Evolutionary conservation across 2,329 filamentous ascomycete genomes (phyloP).

Genomic region (Xylariaceae sp.): DNA sequence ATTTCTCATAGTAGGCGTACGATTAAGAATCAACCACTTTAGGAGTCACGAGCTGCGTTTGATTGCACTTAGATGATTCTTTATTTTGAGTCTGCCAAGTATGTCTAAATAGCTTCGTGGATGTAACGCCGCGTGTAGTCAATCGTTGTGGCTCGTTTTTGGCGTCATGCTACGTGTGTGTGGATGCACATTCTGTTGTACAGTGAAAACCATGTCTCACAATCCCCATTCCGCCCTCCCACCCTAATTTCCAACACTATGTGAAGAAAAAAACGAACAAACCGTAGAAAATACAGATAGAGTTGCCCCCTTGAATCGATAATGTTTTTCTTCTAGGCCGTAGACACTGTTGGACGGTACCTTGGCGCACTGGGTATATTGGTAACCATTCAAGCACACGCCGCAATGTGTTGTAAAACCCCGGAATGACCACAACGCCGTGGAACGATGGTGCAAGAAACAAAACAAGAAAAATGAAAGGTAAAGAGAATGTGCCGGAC

Average conservation of each 20-base stretch:
- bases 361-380: constrained; percentile 38
- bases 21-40: too few species aligned
- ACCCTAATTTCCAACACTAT: neutral
- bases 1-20: too few species aligned
- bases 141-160: too few species aligned
- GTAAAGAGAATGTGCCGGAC: neutral
- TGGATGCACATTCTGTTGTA: too few species aligned
- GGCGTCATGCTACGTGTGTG: too few species aligned
- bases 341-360: constrained; percentile 27
- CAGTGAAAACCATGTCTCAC: too few species aligned
- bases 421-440: constrained; percentile 14
- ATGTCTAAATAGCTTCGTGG: too few species aligned
- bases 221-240: too few species aligned
- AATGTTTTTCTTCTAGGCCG: constrained; percentile 24
- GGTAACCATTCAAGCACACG: constrained; percentile 30
- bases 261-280: constrained; percentile 5
- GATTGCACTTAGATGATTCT: too few species aligned
- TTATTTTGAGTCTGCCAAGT: too few species aligned
- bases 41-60: too few species aligned
- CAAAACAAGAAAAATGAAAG: constrained; percentile 6
- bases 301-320: constrained; percentile 16
- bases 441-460: constrained; percentile 7
- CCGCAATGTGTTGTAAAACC: constrained; percentile 5
- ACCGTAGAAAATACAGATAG: constrained; percentile 14
- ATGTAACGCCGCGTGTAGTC: too few species aligned